phyloP scores from a whole-genome alignment of 257 asterid species.

The Penstemon eatonii region DNA sequence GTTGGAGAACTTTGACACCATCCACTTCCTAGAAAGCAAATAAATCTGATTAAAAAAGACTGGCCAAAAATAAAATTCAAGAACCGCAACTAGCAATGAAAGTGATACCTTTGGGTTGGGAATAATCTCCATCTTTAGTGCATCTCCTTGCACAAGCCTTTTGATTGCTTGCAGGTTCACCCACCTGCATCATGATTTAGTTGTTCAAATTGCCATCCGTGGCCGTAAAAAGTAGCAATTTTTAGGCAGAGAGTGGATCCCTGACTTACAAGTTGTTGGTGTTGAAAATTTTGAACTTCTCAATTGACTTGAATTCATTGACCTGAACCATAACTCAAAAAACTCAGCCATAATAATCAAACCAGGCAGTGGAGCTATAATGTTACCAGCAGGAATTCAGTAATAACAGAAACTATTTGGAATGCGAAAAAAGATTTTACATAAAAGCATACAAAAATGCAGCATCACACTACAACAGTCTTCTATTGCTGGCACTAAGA shows the following conservation, averaged over 20 bases:
- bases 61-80: background rate
- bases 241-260: constrained; percentile 6
- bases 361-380: background rate
- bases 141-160: constrained; percentile 75
- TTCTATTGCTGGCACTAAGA: no score
- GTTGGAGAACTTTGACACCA: constrained; percentile 93
- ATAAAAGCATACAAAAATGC: no score
- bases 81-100: constrained; percentile 9
- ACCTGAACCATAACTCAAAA: constrained; percentile 42
- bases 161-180: constrained; percentile 80
- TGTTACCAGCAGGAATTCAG: no score
- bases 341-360: background rate
- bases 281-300: constrained; percentile 97
- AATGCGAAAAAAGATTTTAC: no score
- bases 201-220: constrained; percentile 13
- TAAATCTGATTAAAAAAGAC: constrained; percentile 4
- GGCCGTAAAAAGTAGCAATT: constrained; percentile 2
- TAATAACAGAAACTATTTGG: no score
- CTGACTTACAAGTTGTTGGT: constrained; percentile 91
- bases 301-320: constrained; percentile 90
- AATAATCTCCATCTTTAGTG: constrained; percentile 94
- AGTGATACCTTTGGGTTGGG: constrained; percentile 89
- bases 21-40: constrained; percentile 73
- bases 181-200: constrained; percentile 64
- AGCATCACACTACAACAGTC: no score